A percentile compares a stretch with the other conserved stretches of the same genome.
These are phyloP conservation scores for Dendrocalamus latiflorus DNA, from an alignment of 202 grass and related monocot genomes.

Conservation along the genomic window DNA sequence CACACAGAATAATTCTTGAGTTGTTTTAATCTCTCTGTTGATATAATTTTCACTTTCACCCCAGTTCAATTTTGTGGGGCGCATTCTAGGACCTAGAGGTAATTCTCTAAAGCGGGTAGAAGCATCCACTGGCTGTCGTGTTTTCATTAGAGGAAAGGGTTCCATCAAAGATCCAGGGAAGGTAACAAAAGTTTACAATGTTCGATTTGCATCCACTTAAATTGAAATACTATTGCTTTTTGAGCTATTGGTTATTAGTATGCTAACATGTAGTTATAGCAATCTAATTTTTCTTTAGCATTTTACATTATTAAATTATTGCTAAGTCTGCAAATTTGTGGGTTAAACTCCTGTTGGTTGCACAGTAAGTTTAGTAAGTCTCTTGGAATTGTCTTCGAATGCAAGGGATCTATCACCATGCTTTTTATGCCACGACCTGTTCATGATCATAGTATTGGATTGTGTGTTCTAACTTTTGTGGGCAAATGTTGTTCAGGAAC, in stretches of 20 bases:
- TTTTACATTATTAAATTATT: neutral
- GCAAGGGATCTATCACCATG: neutral
- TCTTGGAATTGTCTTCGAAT: conserved; percentile 3
- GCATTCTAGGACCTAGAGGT: conserved; percentile 89
- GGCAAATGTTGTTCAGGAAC: neutral
- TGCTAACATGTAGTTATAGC: conserved; percentile 2
- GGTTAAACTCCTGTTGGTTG: neutral
- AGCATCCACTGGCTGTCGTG: conserved; percentile 94
- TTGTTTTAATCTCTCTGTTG: conserved; percentile 4
- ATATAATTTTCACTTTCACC: conserved; percentile 7
- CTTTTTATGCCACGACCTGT: neutral
- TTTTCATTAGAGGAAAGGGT: conserved; percentile 97
- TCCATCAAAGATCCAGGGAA: conserved; percentile 96
- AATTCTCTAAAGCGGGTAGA: conserved; percentile 97
- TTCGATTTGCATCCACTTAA: conserved; percentile 1
- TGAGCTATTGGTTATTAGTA: conserved; percentile 6
- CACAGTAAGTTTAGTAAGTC: conserved; percentile 1
- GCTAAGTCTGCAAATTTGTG: neutral
- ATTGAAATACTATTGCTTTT: neutral
- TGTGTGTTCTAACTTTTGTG: neutral
- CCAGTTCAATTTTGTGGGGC: conserved; percentile 93
- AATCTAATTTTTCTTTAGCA: neutral
- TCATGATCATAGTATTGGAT: neutral
- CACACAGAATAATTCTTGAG: neutral
- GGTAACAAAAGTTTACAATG: conserved; percentile 49